A percentile compares a stretch with the other conserved stretches of the same genome.
Evolutionary conservation across 176 grass and related monocot species (phyloP).

Genomic region (Juncus inflexus): DNA sequence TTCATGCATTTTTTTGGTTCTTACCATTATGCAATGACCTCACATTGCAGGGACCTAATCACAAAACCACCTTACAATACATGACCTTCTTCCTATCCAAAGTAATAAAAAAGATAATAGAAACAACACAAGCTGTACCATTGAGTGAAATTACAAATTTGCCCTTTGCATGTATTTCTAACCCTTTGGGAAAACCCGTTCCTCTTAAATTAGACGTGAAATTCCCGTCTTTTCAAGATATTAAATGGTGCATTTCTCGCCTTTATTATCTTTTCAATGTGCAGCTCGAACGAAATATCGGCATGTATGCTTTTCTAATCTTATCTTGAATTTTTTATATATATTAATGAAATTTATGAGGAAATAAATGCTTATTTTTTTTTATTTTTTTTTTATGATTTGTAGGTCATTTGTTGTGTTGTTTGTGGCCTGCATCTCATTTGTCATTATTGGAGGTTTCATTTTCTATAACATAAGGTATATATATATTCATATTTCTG

Average conservation of each 20-base stretch:
- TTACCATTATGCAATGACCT: conserved; percentile 21
- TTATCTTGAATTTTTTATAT: conserved; percentile 13
- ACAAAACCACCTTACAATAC: conserved; percentile 36
- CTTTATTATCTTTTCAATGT: conserved; percentile 91
- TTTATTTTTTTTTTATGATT: not conserved
- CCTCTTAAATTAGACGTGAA: conserved; percentile 77
- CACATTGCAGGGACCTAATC: conserved; percentile 54
- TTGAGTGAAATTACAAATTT: conserved; percentile 42
- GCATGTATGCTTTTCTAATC: conserved; percentile 64
- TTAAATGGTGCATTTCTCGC: conserved; percentile 82
- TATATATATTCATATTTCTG: conserved; percentile 24
- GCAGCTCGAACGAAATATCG: conserved; percentile 94
- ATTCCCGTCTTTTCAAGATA: conserved; percentile 62
- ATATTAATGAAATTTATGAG: conserved; percentile 20
- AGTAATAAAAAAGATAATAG: conserved; percentile 40
- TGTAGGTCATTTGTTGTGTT: conserved; percentile 73
- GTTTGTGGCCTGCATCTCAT: conserved; percentile 68
- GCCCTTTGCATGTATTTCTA: conserved; percentile 79
- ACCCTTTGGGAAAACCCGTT: conserved; percentile 57
- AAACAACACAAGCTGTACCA: conserved; percentile 27
- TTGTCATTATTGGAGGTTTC: conserved; percentile 82
- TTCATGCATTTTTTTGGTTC: conserved; percentile 11
- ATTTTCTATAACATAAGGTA: conserved; percentile 93
- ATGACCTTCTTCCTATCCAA: conserved; percentile 47
- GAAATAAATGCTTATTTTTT: conserved; percentile 15